phyloP scores from a whole-genome alignment of 306 rosid genomes.

The Prunus davidiana region DNA sequence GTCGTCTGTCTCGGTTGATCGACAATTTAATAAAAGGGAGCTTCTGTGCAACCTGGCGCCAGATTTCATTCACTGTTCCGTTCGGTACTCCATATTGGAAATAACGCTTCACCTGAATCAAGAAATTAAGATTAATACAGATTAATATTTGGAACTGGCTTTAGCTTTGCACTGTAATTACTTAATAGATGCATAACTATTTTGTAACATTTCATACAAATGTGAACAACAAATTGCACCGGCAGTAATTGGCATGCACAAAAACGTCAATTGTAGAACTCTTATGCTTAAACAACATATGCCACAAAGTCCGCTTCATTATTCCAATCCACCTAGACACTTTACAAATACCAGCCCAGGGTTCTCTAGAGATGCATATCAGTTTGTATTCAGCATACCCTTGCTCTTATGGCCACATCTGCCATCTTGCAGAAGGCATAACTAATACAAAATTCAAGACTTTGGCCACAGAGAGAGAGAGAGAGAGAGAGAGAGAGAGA shows the following conservation, averaged over 20 bases:
- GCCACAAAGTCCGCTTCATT: neutral
- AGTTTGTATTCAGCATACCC: neutral
- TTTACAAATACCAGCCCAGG: neutral
- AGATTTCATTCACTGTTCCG: constrained; percentile 72
- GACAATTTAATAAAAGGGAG: constrained; percentile 71
- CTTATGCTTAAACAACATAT: neutral
- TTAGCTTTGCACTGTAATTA: neutral
- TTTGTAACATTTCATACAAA: neutral
- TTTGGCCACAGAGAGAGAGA: neutral
- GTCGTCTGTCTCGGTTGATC: constrained; percentile 75
- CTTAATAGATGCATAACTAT: neutral
- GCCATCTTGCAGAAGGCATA: neutral
- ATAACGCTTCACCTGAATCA: constrained; percentile 72
- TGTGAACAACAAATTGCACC: neutral
- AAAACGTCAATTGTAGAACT: neutral
- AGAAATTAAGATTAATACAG: neutral
- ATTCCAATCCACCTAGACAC: neutral
- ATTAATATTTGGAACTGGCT: neutral
- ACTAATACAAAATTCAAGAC: neutral
- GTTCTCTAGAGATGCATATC: neutral
- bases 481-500: neutral
- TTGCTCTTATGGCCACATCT: neutral
- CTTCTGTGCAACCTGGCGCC: constrained; percentile 87
- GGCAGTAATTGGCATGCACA: neutral
- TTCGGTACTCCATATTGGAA: constrained; percentile 57